Conservation (phyloP, 2,329 filamentous ascomycete species). For the Hymenoscyphus fraxineus region DNA sequence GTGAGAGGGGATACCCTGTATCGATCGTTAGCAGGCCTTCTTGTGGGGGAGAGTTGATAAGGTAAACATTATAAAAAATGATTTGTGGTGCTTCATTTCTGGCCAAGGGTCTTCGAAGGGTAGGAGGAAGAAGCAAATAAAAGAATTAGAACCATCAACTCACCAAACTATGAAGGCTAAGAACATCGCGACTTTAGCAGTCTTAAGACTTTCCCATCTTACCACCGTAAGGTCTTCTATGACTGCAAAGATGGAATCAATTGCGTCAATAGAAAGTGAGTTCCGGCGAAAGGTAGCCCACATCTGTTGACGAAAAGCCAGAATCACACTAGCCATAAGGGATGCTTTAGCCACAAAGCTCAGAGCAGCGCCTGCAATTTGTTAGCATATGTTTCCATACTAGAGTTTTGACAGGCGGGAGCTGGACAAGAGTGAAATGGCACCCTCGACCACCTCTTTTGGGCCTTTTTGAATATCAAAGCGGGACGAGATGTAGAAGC, state of each 20-base stretch:
- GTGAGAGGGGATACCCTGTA: slow-evolving; percentile 4
- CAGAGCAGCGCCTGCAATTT: not conserved
- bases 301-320: slow-evolving; percentile 9
- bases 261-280: not conserved
- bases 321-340: slow-evolving; percentile 7
- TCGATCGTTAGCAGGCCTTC: not conserved
- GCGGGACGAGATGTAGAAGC: not conserved
- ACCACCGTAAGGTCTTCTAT: slow-evolving; percentile 7
- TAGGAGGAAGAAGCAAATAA: not conserved
- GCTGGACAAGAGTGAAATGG: not conserved
- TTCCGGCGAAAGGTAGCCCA: slow-evolving; percentile 11
- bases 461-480: not conserved
- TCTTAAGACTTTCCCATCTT: slow-evolving; percentile 5
- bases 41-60: not conserved
- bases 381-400: not conserved
- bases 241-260: slow-evolving; percentile 9
- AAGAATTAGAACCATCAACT: not conserved
- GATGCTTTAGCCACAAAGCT: slow-evolving; percentile 8
- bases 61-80: not conserved
- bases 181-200: slow-evolving; percentile 10
- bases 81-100: not conserved
- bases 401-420: not conserved
- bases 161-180: slow-evolving; percentile 10
- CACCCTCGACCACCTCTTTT: not conserved
- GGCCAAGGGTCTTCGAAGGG: not conserved